A percentile compares a stretch with the other conserved stretches of the same genome.
phyloP scores from a whole-genome alignment of 2,329 filamentous ascomycete genomes.

The Cladophialophora immunda region DNA sequence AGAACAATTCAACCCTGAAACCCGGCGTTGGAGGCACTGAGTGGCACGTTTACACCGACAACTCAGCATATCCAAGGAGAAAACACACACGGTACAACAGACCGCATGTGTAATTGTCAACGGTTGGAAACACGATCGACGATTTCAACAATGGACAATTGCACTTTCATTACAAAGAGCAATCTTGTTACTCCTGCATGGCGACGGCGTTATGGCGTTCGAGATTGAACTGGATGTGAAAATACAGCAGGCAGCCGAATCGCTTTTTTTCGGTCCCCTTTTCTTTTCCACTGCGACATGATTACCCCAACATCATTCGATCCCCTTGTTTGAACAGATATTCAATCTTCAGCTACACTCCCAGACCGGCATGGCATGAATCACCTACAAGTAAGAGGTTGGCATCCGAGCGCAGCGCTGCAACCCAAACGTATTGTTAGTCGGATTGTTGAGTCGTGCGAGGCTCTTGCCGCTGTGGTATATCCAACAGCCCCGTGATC shows the following conservation, averaged over 20 bases:
- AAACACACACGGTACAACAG: slow-evolving; percentile 5
- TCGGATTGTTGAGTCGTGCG: neutral
- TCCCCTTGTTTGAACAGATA: neutral
- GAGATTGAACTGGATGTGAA: neutral
- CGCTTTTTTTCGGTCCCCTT: neutral
- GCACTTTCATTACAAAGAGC: neutral
- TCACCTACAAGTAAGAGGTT: neutral
- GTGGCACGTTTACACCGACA: slow-evolving; percentile 1
- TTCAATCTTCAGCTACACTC: neutral
- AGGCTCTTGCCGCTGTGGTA: neutral
- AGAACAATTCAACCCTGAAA: neutral
- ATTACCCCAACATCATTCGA: slow-evolving; percentile 19
- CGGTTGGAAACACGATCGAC: neutral
- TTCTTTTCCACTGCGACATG: slow-evolving; percentile 20
- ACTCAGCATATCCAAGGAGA: slow-evolving; percentile 4
- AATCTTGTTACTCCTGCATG: slow-evolving; percentile 14
- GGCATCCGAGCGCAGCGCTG: neutral
- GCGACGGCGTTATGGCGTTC: slow-evolving; percentile 28
- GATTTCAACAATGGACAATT: slow-evolving; percentile 7
- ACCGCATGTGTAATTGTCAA: slow-evolving; percentile 3
- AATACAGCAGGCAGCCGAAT: neutral
- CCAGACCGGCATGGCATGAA: neutral
- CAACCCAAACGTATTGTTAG: neutral
- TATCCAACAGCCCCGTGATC: neutral
- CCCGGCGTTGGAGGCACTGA: slow-evolving; percentile 2